These are phyloP conservation scores for Tarenaya hassleriana DNA, from an alignment of 345 rosid genomes.

Conservation along the genomic window DNA sequence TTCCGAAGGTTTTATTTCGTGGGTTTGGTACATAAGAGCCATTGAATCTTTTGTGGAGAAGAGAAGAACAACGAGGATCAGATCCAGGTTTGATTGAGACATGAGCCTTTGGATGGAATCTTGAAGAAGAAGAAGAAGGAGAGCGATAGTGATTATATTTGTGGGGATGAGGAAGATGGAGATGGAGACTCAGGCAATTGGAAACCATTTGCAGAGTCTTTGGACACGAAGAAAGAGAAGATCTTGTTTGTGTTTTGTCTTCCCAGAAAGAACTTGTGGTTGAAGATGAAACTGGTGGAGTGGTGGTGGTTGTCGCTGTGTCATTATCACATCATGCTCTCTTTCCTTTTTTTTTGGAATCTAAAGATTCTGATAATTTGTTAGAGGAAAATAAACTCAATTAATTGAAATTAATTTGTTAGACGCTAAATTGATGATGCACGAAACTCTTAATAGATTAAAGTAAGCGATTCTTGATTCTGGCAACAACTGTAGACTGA, in stretches of 20 bases:
- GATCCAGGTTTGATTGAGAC: constrained; percentile 10
- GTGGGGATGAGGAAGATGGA: constrained; percentile 31
- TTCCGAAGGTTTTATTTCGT: constrained; percentile 14
- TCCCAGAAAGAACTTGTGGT: constrained; percentile 28
- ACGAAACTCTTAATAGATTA: no score
- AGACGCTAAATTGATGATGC: no score
- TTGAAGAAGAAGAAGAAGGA: constrained; percentile 15
- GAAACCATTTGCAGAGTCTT: constrained; percentile 42
- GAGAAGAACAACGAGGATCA: not conserved
- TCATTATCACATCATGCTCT: constrained; percentile 25
- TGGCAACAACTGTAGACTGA: no score
- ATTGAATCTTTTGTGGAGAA: constrained; percentile 13
- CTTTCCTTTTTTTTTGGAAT: not conserved
- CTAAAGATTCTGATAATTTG: no score
- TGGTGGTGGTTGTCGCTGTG: constrained; percentile 14
- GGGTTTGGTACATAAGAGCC: constrained; percentile 3
- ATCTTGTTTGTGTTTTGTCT: constrained; percentile 33
- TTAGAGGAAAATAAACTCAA: no score
- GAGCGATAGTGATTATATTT: constrained; percentile 3
- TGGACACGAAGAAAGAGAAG: constrained; percentile 15
- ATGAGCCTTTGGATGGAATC: constrained; percentile 22
- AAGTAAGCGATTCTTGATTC: no score
- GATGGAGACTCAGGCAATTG: constrained; percentile 47
- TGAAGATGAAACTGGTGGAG: constrained; percentile 26
- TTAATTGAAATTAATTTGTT: no score